Base-by-base conservation (phyloP, 331 rosid genomes). In the Rosa hybrid region DNA sequence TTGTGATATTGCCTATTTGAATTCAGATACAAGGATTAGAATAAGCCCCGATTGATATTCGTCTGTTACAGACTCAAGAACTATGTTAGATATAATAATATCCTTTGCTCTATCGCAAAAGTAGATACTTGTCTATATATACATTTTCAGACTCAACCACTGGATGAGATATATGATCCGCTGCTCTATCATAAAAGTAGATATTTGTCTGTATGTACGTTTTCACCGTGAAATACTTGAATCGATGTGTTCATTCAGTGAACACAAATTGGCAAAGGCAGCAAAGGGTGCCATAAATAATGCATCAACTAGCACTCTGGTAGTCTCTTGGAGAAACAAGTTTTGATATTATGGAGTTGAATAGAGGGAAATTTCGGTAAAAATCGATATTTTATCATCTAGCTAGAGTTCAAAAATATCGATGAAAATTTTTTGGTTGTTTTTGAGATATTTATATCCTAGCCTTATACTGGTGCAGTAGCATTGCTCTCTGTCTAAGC, bases 401-500 rank as follows among this genome's bases (percentile, higher is more conserved):
- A 5, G 56, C 56, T 13, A 50, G 2, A 5, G 56, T 1, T 50
- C 18, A 50, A 48, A 50, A 14, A 50, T 16, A 50, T 53, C 2
- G 49, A 8, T 8, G 2, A 44, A 45, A 45, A 0, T 45, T 45
- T 9, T 45, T 9, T 9, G 49, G 7, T 20, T 54, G 23, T 54
- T 54, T 54, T 14, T 23, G 3, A 57, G 30, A 57, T 56, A 20
- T n/a, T 45, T n/a, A n/a, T 57, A 57, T 20, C 64, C 39, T 34
- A 34, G 39, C 39, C 64, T 57, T 57, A 57, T n/a, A 57, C 27
- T 8, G n/a, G 64, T 57, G 30, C 9, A 57, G 71, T 18, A 76
- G 71, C 79, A 44, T 76, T 16, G 62, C 60, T 60, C 79, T 76
- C 5, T 60, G 30, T 62, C 49, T 27, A 20, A n/a, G 9, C 49